phyloP scores from a whole-genome alignment of 2,329 filamentous ascomycete species.

The Fusarium solani-melongenae region DNA sequence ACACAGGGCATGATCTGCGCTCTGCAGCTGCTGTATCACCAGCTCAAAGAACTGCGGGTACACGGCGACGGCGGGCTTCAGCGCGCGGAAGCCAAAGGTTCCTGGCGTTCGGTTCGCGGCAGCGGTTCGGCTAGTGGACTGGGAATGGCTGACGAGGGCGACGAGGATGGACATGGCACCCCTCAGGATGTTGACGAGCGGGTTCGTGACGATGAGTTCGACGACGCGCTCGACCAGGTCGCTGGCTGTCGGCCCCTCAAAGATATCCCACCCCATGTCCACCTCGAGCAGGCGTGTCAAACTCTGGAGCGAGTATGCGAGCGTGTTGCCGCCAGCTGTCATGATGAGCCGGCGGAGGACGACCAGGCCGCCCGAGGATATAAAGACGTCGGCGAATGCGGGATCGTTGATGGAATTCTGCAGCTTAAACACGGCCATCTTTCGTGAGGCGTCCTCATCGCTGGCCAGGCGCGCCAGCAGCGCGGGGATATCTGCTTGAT shows the following conservation, averaged over 20 bases:
- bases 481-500: slow-evolving; percentile 74
- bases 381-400: slow-evolving; percentile 96
- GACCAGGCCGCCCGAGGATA: slow-evolving; percentile 85
- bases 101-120: slow-evolving; percentile 59
- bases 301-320: slow-evolving; percentile 94
- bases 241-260: slow-evolving; percentile 70
- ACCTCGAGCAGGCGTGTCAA: slow-evolving; percentile 90
- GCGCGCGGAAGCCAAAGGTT: slow-evolving; percentile 86
- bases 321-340: slow-evolving; percentile 87
- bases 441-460: slow-evolving; percentile 89
- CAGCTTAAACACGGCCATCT: slow-evolving; percentile 99
- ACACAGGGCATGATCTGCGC: slow-evolving; percentile 94
- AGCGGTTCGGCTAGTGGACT: slow-evolving; percentile 59
- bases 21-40: slow-evolving; percentile 90
- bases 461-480: slow-evolving; percentile 72
- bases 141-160: slow-evolving; percentile 88
- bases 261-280: slow-evolving; percentile 97
- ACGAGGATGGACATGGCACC: slow-evolving; percentile 98
- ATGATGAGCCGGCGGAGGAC: slow-evolving; percentile 86
- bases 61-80: slow-evolving; percentile 90
- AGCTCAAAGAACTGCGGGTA: slow-evolving; percentile 96
- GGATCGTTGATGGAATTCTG: slow-evolving; percentile 96
- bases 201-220: slow-evolving; percentile 92
- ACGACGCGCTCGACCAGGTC: slow-evolving; percentile 83
- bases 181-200: slow-evolving; percentile 94